Percentiles rank a stretch among this genome's conserved stretches.
Evolutionary conservation across 1,139 yeast genomes (phyloP).

Genomic region (Spathaspora sp.): DNA sequence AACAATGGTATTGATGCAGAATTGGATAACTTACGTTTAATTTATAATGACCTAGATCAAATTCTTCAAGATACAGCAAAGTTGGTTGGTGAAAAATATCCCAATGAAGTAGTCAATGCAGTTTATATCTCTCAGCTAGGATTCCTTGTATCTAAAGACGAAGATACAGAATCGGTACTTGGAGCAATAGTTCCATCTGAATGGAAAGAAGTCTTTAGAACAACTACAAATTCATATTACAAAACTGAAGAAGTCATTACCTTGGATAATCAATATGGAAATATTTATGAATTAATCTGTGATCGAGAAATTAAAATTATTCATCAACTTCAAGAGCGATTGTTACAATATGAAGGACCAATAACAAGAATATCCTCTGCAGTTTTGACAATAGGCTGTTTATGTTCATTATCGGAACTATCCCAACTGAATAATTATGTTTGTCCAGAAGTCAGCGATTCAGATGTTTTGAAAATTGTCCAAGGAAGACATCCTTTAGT

Average conservation of each 20-base stretch:
- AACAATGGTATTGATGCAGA: slow-evolving; percentile 25
- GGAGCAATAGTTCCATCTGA: background rate
- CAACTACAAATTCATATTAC: slow-evolving; percentile 33
- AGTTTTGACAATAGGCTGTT: slow-evolving; percentile 38
- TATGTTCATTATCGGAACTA: slow-evolving; percentile 33
- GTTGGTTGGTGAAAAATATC: slow-evolving; percentile 14
- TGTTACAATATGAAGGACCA: slow-evolving; percentile 16
- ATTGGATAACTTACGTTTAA: slow-evolving; percentile 28
- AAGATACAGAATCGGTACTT: slow-evolving; percentile 9
- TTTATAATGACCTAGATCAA: slow-evolving; percentile 35
- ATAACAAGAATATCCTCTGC: slow-evolving; percentile 18
- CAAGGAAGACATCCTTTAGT: slow-evolving; percentile 42
- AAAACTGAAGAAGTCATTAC: slow-evolving; percentile 27
- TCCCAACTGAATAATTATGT: slow-evolving; percentile 28
- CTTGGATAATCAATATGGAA: slow-evolving; percentile 41
- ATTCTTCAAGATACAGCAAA: slow-evolving; percentile 17
- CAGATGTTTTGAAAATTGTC: slow-evolving; percentile 19
- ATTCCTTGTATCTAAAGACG: slow-evolving; percentile 27
- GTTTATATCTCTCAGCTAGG: slow-evolving; percentile 49
- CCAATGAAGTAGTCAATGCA: slow-evolving; percentile 23
- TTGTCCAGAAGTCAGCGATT: slow-evolving; percentile 35
- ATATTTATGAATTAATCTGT: slow-evolving; percentile 36
- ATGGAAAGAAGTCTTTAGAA: slow-evolving; percentile 41
- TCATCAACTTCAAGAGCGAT: slow-evolving; percentile 26
- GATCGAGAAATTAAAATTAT: slow-evolving; percentile 44